These are phyloP conservation scores for Coniochaeta prunicola DNA, from an alignment of 2,329 filamentous ascomycete species.

Conservation along the genomic window DNA sequence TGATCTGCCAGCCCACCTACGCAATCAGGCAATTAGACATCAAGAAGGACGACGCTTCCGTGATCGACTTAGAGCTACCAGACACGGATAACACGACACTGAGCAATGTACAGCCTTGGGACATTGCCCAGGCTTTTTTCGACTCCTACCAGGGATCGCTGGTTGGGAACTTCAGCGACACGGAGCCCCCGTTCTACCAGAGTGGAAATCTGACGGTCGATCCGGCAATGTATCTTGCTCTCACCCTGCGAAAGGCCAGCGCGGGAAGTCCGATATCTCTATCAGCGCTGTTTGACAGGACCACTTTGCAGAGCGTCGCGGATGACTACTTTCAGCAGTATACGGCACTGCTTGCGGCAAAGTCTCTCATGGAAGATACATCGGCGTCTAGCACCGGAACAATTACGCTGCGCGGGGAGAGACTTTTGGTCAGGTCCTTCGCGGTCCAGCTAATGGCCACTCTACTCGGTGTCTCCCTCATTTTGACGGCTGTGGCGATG, in stretches of 20 bases:
- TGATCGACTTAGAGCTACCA: slow-evolving; percentile 11
- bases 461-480: slow-evolving; percentile 18
- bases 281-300: slow-evolving; percentile 15
- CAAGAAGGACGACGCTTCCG: slow-evolving; percentile 13
- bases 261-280: slow-evolving; percentile 11
- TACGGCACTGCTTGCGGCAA: slow-evolving; percentile 23
- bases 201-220: slow-evolving; percentile 19
- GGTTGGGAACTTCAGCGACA: slow-evolving; percentile 6
- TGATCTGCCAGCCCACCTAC: slow-evolving; percentile 21
- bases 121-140: slow-evolving; percentile 17
- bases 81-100: slow-evolving; percentile 8
- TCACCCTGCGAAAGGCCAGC: slow-evolving; percentile 18
- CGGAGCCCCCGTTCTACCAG: slow-evolving; percentile 16
- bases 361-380: slow-evolving; percentile 19
- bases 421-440: slow-evolving; percentile 20
- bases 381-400: slow-evolving; percentile 14
- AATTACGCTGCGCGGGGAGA: slow-evolving; percentile 19
- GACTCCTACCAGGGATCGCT: slow-evolving; percentile 10
- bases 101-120: slow-evolving; percentile 14
- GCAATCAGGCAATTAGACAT: slow-evolving; percentile 14
- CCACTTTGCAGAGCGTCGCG: slow-evolving; percentile 17
- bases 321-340: slow-evolving; percentile 26
- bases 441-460: slow-evolving; percentile 23
- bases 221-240: slow-evolving; percentile 23
- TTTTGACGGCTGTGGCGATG: slow-evolving; percentile 13